Conservation (phyloP, 179 eudicot species). For the Nepenthes alata region DNA sequence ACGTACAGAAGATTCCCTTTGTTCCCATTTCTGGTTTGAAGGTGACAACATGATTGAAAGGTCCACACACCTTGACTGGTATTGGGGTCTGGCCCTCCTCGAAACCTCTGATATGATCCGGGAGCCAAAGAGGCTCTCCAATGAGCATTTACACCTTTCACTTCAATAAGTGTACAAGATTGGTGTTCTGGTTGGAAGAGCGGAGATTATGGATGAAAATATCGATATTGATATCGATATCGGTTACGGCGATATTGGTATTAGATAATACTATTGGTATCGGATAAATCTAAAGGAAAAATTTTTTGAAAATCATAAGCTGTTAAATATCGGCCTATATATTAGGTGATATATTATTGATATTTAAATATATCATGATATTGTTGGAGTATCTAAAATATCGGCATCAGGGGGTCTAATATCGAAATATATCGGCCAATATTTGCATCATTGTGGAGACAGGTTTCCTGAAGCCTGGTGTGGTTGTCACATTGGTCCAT, state of each 20-base stretch:
- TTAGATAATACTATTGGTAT: too few species aligned
- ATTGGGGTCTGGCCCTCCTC: constrained; percentile 1
- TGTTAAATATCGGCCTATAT: too few species aligned
- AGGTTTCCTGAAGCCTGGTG: background rate
- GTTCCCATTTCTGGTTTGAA: constrained; percentile 2
- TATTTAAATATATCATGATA: too few species aligned
- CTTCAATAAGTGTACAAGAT: constrained; percentile 3
- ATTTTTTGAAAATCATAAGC: too few species aligned
- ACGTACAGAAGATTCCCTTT: background rate
- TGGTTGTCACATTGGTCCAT: constrained; percentile 4
- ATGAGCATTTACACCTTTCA: background rate
- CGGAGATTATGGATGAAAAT: background rate
- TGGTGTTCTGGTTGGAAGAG: constrained; percentile 1
- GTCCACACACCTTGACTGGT: constrained; percentile 4
- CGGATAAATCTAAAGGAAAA: too few species aligned
- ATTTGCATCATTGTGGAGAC: background rate
- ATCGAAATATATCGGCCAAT: too few species aligned
- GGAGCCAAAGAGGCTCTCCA: constrained; percentile 10
- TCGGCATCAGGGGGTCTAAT: too few species aligned
- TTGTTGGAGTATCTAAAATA: too few species aligned
- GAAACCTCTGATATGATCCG: constrained; percentile 1
- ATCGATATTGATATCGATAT: too few species aligned
- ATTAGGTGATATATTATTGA: too few species aligned
- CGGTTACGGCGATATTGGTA: too few species aligned
- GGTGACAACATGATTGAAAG: constrained; percentile 4